phyloP scores from a whole-genome alignment of 192 early-diverging fungal genomes.

The Dispira simplex region DNA sequence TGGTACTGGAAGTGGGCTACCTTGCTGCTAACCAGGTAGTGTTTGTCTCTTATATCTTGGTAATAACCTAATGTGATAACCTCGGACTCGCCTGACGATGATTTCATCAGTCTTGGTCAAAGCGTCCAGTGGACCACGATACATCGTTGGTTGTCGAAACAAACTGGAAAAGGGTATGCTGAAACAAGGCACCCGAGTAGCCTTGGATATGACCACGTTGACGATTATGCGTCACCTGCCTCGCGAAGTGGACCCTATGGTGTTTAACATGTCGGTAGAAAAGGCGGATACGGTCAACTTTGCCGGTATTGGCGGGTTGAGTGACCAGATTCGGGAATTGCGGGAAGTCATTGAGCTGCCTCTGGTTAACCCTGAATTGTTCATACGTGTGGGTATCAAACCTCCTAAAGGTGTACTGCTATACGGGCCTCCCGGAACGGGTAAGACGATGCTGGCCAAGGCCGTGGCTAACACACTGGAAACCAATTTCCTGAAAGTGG shows the following conservation, averaged over 20 bases:
- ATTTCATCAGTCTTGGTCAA: constrained; percentile 82
- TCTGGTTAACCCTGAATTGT: constrained; percentile 96
- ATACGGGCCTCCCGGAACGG: constrained; percentile 95
- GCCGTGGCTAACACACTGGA: constrained; percentile 95
- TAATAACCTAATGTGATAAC: neutral
- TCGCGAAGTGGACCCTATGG: constrained; percentile 95
- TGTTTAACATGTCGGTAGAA: constrained; percentile 99
- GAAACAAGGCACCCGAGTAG: constrained; percentile 93
- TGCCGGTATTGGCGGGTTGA: constrained; percentile 91
- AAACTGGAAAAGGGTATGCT: constrained; percentile 91
- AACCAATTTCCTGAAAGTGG: constrained; percentile 98
- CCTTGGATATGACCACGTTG: constrained; percentile 98
- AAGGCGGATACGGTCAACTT: constrained; percentile 91
- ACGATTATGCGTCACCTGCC: constrained; percentile 99
- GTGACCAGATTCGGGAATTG: constrained; percentile 94
- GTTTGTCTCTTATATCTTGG: neutral
- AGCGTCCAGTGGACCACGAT: constrained; percentile 88
- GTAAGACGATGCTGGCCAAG: constrained; percentile 93
- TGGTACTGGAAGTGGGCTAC: neutral
- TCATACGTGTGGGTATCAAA: constrained; percentile 92
- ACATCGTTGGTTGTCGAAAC: constrained; percentile 94
- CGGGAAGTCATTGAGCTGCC: constrained; percentile 98
- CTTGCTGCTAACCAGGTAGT: neutral
- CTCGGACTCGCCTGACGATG: neutral
- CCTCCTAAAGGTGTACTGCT: constrained; percentile 97